Base-by-base conservation (phyloP, 345 rosid species). In the Streptanthus diversifolius region DNA sequence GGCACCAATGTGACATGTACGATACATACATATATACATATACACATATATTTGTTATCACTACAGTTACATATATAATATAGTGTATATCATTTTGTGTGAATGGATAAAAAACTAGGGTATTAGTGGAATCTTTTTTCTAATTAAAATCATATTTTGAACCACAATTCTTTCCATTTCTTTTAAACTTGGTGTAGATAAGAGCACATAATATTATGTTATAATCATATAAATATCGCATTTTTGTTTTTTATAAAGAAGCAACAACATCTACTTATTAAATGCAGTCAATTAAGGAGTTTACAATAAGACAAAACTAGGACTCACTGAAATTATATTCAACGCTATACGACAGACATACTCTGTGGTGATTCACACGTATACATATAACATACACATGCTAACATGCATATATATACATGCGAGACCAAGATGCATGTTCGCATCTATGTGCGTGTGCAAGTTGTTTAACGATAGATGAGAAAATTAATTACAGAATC, bases 341-440 rank as follows among this genome's bases (percentile, higher is more conserved):
- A 36, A 36, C 40, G 67, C 72, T 47, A 74, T 9, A 74, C 53
- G 78, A 74, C 78, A 74, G 72, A 74, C 72, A 74, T 57, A 74
- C 78, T 49, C 44, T 66, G 78, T 66, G 67, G 35, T 66, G 55
- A 58, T 37, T 30, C 33, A 58, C 49, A 22, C 19, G 10, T 60
- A 36, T 36, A 66, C 8, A 47, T 21, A 66, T 15, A 30, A 12
- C 63, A 47, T 57, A 33, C 53, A 58, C 72, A 66, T 66, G 60
- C 61, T 66, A 56, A 45, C 54, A 57, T 66, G 52, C 53, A 71
- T 71, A 37, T 71, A 37, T 57, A 22, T 33, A 51, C 33, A 58
- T 32, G 32, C 19, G 12, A 40, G 45, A 55, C 36, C 65, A 64
- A 54, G 39, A 49, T 35, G 51, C 59, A 45, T 56, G 72, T 64